Evolutionary conservation across 2,329 filamentous ascomycete genomes (phyloP).

Genomic region (Stylonectria norvegica): DNA sequence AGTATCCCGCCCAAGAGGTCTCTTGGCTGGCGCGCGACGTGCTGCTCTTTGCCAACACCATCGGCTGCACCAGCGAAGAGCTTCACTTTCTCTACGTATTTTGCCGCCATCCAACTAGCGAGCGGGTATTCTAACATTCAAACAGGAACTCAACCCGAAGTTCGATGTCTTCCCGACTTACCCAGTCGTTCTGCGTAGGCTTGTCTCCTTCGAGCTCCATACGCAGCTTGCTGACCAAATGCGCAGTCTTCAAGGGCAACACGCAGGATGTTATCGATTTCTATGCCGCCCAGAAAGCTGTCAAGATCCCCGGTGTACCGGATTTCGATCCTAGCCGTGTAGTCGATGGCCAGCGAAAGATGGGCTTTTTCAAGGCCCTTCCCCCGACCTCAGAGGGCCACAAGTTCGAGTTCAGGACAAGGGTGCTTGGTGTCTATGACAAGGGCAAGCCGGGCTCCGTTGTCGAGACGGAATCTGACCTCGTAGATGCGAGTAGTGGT

Average conservation of each 20-base stretch:
- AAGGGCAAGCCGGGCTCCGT: slow-evolving; percentile 83
- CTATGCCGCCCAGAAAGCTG: slow-evolving; percentile 65
- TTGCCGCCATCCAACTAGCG: slow-evolving; percentile 5
- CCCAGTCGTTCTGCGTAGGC: slow-evolving; percentile 70
- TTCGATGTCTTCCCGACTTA: slow-evolving; percentile 91
- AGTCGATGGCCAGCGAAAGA: slow-evolving; percentile 79
- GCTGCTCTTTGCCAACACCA: slow-evolving; percentile 85
- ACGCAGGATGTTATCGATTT: slow-evolving; percentile 79
- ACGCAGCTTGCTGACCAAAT: slow-evolving; percentile 7
- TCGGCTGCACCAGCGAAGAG: slow-evolving; percentile 81
- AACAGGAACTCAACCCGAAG: slow-evolving; percentile 77
- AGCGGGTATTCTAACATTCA: slow-evolving; percentile 9
- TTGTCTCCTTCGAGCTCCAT: background rate
- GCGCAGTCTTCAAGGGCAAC: slow-evolving; percentile 69
- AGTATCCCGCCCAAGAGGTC: slow-evolving; percentile 73
- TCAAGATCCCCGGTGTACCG: slow-evolving; percentile 71
- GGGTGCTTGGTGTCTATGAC: slow-evolving; percentile 82
- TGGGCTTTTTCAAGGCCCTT: slow-evolving; percentile 73
- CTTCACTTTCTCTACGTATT: slow-evolving; percentile 87
- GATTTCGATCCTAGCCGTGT: slow-evolving; percentile 70
- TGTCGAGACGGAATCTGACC: slow-evolving; percentile 71
- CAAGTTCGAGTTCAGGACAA: slow-evolving; percentile 72
- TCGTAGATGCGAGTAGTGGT: slow-evolving; percentile 66
- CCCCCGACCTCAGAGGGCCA: slow-evolving; percentile 67
- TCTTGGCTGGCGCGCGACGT: slow-evolving; percentile 86